Evolutionary conservation across 805 yeast species (phyloP).

Genomic region (Hagleromyces aurorensis): DNA sequence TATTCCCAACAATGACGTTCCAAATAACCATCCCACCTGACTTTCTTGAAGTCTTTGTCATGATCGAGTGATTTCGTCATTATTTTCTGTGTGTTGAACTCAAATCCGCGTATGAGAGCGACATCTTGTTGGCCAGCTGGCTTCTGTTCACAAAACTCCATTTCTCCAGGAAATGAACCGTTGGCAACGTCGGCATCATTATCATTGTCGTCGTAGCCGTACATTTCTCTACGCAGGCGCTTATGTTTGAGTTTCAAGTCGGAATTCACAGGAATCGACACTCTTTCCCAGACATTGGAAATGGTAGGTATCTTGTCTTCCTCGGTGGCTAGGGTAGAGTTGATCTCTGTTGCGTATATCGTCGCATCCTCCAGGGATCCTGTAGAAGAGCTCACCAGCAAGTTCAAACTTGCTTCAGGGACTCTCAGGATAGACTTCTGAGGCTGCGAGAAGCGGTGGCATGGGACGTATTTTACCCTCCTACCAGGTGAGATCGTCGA

Average conservation of each 20-base stretch:
- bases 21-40: too few relatives aligned
- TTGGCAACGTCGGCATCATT: conserved; percentile 2
- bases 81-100: conserved; percentile 7
- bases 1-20: too few relatives aligned
- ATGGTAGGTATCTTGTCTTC: conserved; percentile 19
- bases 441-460: conserved; percentile 16
- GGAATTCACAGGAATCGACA: conserved; percentile 28
- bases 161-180: conserved; percentile 2
- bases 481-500: too few relatives aligned
- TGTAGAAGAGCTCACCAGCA: conserved; percentile 24
- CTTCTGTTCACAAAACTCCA: too few relatives aligned
- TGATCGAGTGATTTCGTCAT: too few relatives aligned
- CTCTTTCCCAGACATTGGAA: conserved; percentile 19
- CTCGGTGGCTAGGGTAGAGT: conserved; percentile 14
- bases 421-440: conserved; percentile 17
- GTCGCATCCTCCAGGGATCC: conserved; percentile 28
- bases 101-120: conserved; percentile 27
- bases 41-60: too few relatives aligned
- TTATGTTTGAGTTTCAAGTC: conserved; percentile 22
- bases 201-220: conserved; percentile 13
- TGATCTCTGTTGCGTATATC: conserved; percentile 29
- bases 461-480: conserved; percentile 8
- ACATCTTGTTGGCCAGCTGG: conserved; percentile 14
- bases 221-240: conserved; percentile 10
- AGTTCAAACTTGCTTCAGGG: conserved; percentile 15